phyloP scores from a whole-genome alignment of 176 grass and related monocot genomes.

The Aegilops speltoides region DNA sequence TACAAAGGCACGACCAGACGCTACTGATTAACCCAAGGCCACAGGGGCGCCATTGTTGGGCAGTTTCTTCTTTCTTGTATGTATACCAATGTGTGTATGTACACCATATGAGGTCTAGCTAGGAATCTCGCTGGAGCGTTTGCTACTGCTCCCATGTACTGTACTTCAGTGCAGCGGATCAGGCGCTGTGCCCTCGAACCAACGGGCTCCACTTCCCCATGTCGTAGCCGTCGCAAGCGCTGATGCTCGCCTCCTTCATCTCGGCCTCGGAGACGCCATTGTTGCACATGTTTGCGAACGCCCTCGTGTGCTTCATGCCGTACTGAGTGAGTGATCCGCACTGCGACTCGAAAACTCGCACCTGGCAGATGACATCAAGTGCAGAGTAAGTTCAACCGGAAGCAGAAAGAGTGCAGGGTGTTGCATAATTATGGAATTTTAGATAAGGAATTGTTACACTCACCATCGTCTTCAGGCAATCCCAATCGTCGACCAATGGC shows the following conservation, averaged over 20 bases:
- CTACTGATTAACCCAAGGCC: neutral
- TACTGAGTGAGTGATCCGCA: conserved; percentile 82
- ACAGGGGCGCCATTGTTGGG: neutral
- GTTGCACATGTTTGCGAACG: conserved; percentile 90
- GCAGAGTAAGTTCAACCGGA: neutral
- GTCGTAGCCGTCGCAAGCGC: conserved; percentile 50
- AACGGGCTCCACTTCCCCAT: conserved; percentile 55
- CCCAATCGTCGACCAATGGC: conserved; percentile 84
- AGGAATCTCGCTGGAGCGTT: neutral
- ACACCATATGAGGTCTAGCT: neutral
- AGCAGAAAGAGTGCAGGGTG: neutral
- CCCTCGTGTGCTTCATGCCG: conserved; percentile 80
- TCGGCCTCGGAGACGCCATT: conserved; percentile 34
- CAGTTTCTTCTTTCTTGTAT: neutral
- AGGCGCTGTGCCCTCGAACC: conserved; percentile 56
- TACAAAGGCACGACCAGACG: neutral
- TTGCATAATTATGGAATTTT: too few relatives aligned
- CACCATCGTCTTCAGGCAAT: conserved; percentile 85
- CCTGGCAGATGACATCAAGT: conserved; percentile 21
- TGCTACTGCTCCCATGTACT: neutral
- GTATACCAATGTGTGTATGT: neutral
- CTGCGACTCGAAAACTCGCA: conserved; percentile 65
- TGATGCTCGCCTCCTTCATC: conserved; percentile 55
- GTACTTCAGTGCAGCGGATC: conserved; percentile 15
- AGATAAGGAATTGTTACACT: neutral